Base-by-base conservation (phyloP, 139 green algal genomes). In the Yamagishiella unicocca region DNA sequence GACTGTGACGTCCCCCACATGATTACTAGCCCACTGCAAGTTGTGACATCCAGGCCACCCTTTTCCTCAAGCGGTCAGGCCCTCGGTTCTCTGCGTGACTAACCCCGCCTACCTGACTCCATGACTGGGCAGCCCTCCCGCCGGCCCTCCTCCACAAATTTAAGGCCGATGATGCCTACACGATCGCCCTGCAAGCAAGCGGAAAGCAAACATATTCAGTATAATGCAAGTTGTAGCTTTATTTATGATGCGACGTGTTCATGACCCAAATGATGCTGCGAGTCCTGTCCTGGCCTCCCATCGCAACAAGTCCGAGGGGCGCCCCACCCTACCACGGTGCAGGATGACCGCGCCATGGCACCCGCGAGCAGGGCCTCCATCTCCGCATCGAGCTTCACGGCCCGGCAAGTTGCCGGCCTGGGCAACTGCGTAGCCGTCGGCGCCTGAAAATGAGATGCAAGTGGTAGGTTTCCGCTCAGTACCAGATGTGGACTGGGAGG, bases 111-210 rank as follows among this genome's bases (percentile, higher is more conserved):
- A 75, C 79, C 79, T 17, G 79, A 62, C 62, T 85, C 79, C 61
- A 85, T 33, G 40, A 76, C 17, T 0, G 79, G 79, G 79, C 79
- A 75, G n/a, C 61, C 79, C 79, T 85, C 79, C 22, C 37, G 27
- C 21, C 43, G 64, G 5, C 64, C 62, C 64, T 86, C 80, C 80
- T 86, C 80, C 21, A 33, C 80, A 45, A 86, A 86, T 37, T 77
- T 86, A 22, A 86, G 80, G 2, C 80, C 80, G 45, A 86, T 86
- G 61, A 86, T 86, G 62, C 80, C 80, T 22, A 86, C 80, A 5
- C 80, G 80, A 64, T 86, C 80, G 64, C 80, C 80, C 80, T 86
- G 80, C 6, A 40, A 14, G 35, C 12, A n/a, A 45, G 50, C 17
- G 50, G 12, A 58, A 25, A 17, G 50, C 50, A 17, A 17, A 25